These are phyloP conservation scores for Talaromyces atroroseus DNA, from an alignment of 2,329 filamentous ascomycete genomes.

Conservation along the genomic window DNA sequence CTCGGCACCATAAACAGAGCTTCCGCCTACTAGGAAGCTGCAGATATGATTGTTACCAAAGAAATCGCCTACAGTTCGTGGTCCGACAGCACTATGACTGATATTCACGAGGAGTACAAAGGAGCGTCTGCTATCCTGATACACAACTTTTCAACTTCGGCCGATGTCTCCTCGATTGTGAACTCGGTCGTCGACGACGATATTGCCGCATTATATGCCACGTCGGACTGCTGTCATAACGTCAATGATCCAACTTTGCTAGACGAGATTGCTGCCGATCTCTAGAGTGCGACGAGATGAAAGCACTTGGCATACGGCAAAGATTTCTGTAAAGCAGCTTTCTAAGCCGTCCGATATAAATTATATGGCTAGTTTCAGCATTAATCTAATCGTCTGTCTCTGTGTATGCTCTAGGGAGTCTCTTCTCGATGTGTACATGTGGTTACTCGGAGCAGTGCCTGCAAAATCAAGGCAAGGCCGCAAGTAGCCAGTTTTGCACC, in stretches of 20 bases:
- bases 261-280: background rate
- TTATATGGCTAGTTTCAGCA: no score
- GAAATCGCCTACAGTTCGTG: conserved; percentile 8
- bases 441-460: no score
- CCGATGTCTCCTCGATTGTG: conserved; percentile 4
- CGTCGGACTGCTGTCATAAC: conserved; percentile 9
- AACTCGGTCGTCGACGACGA: background rate
- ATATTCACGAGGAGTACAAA: conserved; percentile 1
- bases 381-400: no score
- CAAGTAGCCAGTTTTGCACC: no score
- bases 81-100: background rate
- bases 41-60: conserved; percentile 6
- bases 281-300: no score
- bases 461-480: no score
- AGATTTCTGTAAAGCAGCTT: no score
- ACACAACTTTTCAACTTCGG: conserved; percentile 3
- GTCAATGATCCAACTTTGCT: background rate
- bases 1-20: no score
- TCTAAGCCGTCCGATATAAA: no score
- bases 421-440: no score
- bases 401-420: no score
- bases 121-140: conserved; percentile 7
- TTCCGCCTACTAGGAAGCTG: conserved; percentile 6
- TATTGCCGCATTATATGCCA: conserved; percentile 8
- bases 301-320: no score